Conservation (phyloP, 768 basidiomycete species). For the Panellus pusillus region DNA sequence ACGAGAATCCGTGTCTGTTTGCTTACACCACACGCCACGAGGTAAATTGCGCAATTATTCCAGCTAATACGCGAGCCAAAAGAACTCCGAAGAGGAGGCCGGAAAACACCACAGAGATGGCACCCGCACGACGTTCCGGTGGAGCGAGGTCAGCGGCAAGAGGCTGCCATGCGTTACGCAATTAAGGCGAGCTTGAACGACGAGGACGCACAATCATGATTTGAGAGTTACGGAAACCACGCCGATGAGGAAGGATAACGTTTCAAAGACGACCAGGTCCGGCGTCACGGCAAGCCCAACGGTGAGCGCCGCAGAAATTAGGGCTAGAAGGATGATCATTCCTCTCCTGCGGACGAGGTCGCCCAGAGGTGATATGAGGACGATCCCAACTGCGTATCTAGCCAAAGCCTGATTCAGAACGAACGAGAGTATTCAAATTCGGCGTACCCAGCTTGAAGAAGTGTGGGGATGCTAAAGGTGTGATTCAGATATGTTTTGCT, state of each 20-base stretch:
- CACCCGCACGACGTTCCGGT: slow-evolving; percentile 66
- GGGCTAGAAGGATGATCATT: slow-evolving; percentile 59
- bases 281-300: slow-evolving; percentile 71
- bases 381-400: slow-evolving; percentile 71
- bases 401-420: neutral
- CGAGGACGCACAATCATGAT: slow-evolving; percentile 54
- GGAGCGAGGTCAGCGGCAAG: slow-evolving; percentile 83
- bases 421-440: slow-evolving; percentile 3
- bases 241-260: slow-evolving; percentile 70
- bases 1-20: neutral
- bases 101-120: slow-evolving; percentile 73
- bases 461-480: slow-evolving; percentile 35
- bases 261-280: slow-evolving; percentile 60
- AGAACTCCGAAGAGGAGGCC: slow-evolving; percentile 72
- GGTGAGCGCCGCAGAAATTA: slow-evolving; percentile 55
- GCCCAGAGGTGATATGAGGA: slow-evolving; percentile 79
- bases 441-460: slow-evolving; percentile 64
- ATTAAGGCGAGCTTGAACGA: neutral
- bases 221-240: slow-evolving; percentile 68
- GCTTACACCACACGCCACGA: slow-evolving; percentile 62
- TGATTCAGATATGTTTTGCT: neutral
- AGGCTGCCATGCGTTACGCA: slow-evolving; percentile 30
- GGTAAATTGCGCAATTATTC: slow-evolving; percentile 70
- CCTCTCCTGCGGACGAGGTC: slow-evolving; percentile 79
- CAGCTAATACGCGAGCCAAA: slow-evolving; percentile 71